These are phyloP conservation scores for Melanogaster broomeanus DNA, from an alignment of 768 basidiomycete genomes.

Conservation along the genomic window DNA sequence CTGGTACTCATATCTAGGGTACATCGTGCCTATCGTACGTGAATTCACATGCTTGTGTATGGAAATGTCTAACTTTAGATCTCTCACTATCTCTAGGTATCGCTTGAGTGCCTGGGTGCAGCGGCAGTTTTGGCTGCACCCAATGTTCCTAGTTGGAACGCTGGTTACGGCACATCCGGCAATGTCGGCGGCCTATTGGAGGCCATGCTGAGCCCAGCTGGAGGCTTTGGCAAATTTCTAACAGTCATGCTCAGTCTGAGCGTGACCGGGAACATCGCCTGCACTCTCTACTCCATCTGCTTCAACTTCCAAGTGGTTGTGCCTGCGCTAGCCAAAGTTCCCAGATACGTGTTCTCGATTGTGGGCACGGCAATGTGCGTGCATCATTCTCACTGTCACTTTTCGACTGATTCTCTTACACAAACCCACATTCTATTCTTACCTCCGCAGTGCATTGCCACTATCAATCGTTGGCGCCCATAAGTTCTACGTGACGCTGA, in stretches of 20 bases:
- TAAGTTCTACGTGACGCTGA: slow-evolving; percentile 63
- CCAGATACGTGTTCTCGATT: slow-evolving; percentile 70
- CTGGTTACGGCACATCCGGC: slow-evolving; percentile 52
- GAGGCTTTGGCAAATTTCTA: slow-evolving; percentile 70
- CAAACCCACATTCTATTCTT: background rate
- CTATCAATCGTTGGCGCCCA: slow-evolving; percentile 69
- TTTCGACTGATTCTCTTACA: slow-evolving; percentile 7
- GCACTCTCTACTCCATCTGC: slow-evolving; percentile 80
- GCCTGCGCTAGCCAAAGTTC: slow-evolving; percentile 57
- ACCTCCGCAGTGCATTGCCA: slow-evolving; percentile 54
- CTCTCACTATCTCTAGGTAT: slow-evolving; percentile 21
- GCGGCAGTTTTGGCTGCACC: slow-evolving; percentile 62
- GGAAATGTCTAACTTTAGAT: background rate
- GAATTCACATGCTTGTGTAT: slow-evolving; percentile 19
- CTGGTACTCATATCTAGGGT: slow-evolving; percentile 63
- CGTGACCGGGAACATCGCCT: slow-evolving; percentile 78
- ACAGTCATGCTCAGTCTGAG: slow-evolving; percentile 74
- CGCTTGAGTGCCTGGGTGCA: slow-evolving; percentile 62
- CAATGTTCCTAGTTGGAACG: slow-evolving; percentile 54
- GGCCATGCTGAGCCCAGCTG: slow-evolving; percentile 61
- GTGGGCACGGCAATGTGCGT: slow-evolving; percentile 67
- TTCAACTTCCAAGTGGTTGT: slow-evolving; percentile 72
- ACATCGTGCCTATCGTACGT: slow-evolving; percentile 60
- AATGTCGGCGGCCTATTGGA: slow-evolving; percentile 65
- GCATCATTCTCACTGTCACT: background rate